phyloP scores from a whole-genome alignment of 2,329 filamentous ascomycete genomes.

The Microsporum audouinii region DNA sequence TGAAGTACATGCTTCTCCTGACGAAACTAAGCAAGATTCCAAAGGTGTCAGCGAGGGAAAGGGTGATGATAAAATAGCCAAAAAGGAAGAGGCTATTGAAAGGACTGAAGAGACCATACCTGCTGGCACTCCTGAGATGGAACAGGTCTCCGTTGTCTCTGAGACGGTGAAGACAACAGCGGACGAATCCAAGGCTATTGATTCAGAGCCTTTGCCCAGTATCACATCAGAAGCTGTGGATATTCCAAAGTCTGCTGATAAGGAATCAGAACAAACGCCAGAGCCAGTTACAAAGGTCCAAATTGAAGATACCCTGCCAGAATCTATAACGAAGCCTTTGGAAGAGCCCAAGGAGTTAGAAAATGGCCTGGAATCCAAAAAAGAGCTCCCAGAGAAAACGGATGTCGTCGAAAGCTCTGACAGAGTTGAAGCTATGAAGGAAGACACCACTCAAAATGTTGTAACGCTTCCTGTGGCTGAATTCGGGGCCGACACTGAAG shows the following conservation, averaged over 20 bases:
- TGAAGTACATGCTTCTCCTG: background rate
- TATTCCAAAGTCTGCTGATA: background rate
- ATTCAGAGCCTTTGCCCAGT: background rate
- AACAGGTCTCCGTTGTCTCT: background rate
- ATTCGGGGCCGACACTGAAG: background rate
- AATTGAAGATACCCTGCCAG: slow-evolving; percentile 22
- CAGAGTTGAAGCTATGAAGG: background rate
- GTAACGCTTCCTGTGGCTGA: background rate
- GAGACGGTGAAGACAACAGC: background rate
- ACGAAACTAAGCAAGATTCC: background rate
- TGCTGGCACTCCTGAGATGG: background rate
- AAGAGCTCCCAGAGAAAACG: background rate
- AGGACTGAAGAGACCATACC: background rate
- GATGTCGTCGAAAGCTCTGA: background rate
- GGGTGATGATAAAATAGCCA: background rate
- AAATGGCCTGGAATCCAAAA: background rate
- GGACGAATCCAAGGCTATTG: background rate
- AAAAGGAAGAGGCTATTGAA: background rate
- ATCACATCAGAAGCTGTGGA: background rate
- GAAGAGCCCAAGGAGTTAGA: background rate
- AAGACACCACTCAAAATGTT: background rate
- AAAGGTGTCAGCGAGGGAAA: background rate
- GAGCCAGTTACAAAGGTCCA: background rate
- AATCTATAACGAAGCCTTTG: slow-evolving; percentile 16
- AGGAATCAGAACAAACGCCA: background rate